Base-by-base conservation (phyloP, 1,139 yeast genomes). In the Geotrichum fermentans region DNA sequence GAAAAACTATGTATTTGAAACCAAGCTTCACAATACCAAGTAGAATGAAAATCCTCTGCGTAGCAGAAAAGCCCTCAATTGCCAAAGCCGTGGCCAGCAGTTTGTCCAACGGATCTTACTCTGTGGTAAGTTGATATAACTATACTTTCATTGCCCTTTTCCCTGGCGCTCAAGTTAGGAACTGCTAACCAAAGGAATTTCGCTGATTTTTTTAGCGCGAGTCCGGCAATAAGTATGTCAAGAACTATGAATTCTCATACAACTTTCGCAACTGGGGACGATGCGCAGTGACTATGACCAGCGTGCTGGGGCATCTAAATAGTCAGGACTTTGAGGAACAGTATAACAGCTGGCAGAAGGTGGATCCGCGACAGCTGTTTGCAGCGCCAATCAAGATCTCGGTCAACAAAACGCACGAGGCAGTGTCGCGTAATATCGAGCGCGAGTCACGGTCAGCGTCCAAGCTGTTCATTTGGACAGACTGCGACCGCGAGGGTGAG, bases 401-500 rank as follows among this genome's bases (percentile, higher is more conserved):
- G 11, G 67, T 75, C 17, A 66, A 61, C 2, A 49, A 56, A 11
- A 70, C 70, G 43, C 72, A 73, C 57, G 63, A 67, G 54, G 75
- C 74, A 22, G 78, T 88, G 20, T 82, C 82, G 16, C 70, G 73
- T n/a, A 92, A 92, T 61, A 87, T 94, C 43, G 66, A 75, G 34
- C 66, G 66, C 3, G 90, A 89, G 61, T 87, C 92, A 2, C 64
- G 82, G 35, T 62, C 59, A 28, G 78, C 86, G 4, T 75, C 79
- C 45, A 71, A 72, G 43, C 69, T 94, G 54, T 86, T 87, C 84
- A 88, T 94, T 8, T 94, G 98, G 98, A 94, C 98, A 1, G 99
- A 94, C 73, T 92, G 97, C 68, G 99, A 94, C 72, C 73, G 98
- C 38, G 99, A 94, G 63, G 99, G 99, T 1, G 99, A 94, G 65